Base-by-base conservation (phyloP, 371 early-diverging fungal genomes). In the Zopfochytrium polystomum region DNA sequence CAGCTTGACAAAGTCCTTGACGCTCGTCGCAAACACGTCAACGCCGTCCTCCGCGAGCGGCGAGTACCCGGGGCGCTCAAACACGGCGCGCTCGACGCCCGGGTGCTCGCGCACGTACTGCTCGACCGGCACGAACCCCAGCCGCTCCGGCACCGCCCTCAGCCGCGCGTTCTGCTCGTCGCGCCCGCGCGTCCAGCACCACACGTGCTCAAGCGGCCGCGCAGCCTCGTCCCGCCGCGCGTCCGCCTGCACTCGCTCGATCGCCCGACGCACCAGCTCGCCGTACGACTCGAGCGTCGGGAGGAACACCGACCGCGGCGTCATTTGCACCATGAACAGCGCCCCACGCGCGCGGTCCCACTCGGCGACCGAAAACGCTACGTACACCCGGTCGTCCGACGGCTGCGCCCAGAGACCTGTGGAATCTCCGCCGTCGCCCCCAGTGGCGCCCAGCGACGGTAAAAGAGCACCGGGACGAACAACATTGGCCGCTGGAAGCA, bases 121-220 rank as follows among this genome's bases (percentile, higher is more conserved):
- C 35, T 66, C 64, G 44, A 66, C 31, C n/a, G 64, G 62, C 38
- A 70, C 58, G 52, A 71, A 75, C 18, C 68, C 72, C n/a, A 75
- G 56, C n/a, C 72, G 67, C 32, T 65, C 55, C 15, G 72, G 72
- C 13, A 73, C 55, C 18, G 58, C 56, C 27, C 55, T 52, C 15
- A 73, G 55, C 27, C 74, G 22, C 26, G 57, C 31, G 50, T 73
- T 70, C 35, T 66, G 35, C 13, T 32, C 3, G 34, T 48, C 52
- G 23, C 27, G 61, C 2, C 43, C 33, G 3, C 65, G 34, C n/a
- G 71, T 63, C 69, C 74, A 70, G 55, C 71, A 70, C 74, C 74
- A 74, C 25, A 74, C 56, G 35, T 70, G 66, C 27, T 58, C 55
- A 6, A 62, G 60, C 3, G 71, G 58, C n/a, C n/a, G n/a, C 0